phyloP scores from a whole-genome alignment of 1,284 basidiomycete species.

The Limonomyces culmigenus region DNA sequence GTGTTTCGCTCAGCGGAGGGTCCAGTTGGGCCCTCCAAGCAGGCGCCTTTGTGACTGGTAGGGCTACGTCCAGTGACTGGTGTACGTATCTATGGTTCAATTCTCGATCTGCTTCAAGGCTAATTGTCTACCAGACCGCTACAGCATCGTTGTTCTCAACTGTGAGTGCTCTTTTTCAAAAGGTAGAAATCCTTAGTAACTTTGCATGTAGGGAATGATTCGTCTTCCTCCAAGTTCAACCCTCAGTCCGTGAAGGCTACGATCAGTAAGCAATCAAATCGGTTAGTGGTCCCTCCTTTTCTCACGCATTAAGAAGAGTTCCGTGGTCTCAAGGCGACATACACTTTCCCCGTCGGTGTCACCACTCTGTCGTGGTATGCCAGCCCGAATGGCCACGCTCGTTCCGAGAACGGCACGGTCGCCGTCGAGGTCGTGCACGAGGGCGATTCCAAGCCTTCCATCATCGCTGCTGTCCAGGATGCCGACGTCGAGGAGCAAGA shows the following conservation, averaged over 20 bases:
- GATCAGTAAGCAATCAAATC: constrained; percentile 52
- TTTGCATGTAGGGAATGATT: constrained; percentile 39
- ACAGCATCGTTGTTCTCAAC: too few species aligned
- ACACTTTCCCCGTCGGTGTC: constrained; percentile 51
- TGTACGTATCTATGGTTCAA: too few species aligned
- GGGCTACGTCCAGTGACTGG: too few species aligned
- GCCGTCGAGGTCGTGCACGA: too few species aligned
- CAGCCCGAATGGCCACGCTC: too few species aligned
- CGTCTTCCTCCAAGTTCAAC: constrained; percentile 32
- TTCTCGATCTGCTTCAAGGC: too few species aligned
- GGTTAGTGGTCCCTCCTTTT: constrained; percentile 1
- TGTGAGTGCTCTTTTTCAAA: constrained; percentile 1
- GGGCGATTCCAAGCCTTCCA: too few species aligned
- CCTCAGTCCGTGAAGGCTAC: constrained; percentile 43
- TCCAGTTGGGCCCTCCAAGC: constrained; percentile 35
- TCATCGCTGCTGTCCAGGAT: too few species aligned
- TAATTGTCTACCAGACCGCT: too few species aligned
- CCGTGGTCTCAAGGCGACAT: constrained; percentile 26
- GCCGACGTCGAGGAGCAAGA: too few species aligned
- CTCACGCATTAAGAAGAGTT: background rate
- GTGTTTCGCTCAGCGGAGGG: constrained; percentile 28
- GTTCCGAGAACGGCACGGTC: too few species aligned
- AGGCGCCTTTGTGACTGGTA: constrained; percentile 55
- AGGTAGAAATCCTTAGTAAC: too few species aligned
- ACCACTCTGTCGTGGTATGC: constrained; percentile 30